Conservation (phyloP, 2,329 filamentous ascomycete genomes). For the Colletotrichum trifolii region DNA sequence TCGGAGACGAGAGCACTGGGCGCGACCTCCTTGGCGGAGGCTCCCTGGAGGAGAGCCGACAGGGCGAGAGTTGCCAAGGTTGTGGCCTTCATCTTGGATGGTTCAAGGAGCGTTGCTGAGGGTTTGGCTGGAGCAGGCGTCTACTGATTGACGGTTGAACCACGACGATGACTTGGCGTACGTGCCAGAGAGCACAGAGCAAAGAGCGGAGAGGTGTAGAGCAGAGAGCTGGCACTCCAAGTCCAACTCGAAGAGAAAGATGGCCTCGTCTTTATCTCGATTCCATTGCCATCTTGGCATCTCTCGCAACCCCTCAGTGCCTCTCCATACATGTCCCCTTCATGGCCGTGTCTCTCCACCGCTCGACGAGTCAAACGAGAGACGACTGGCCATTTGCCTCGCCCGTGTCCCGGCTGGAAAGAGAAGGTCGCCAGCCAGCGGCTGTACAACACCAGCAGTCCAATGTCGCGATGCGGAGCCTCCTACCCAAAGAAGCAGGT, state of each 20-base stretch:
- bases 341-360: constrained; percentile 13
- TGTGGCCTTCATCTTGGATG: constrained; percentile 32
- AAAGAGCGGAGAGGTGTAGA: constrained; percentile 18
- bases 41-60: constrained; percentile 32
- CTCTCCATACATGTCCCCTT: background rate
- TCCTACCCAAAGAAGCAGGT: constrained; percentile 35
- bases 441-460: constrained; percentile 8
- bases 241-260: background rate
- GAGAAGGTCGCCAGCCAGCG: constrained; percentile 17
- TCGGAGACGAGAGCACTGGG: constrained; percentile 36
- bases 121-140: constrained; percentile 2
- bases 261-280: constrained; percentile 21
- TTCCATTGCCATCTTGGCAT: constrained; percentile 13
- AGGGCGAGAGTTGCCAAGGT: constrained; percentile 32
- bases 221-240: background rate
- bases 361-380: constrained; percentile 13
- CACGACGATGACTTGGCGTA: constrained; percentile 17
- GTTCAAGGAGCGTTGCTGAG: constrained; percentile 13
- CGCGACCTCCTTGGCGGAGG: constrained; percentile 38
- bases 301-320: background rate
- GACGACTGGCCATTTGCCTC: constrained; percentile 6
- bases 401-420: constrained; percentile 17
- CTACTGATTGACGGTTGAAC: constrained; percentile 13
- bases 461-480: constrained; percentile 29
- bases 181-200: background rate